Conservation (phyloP, 2,329 filamentous ascomycete genomes). For the Diplodia sapinea region DNA sequence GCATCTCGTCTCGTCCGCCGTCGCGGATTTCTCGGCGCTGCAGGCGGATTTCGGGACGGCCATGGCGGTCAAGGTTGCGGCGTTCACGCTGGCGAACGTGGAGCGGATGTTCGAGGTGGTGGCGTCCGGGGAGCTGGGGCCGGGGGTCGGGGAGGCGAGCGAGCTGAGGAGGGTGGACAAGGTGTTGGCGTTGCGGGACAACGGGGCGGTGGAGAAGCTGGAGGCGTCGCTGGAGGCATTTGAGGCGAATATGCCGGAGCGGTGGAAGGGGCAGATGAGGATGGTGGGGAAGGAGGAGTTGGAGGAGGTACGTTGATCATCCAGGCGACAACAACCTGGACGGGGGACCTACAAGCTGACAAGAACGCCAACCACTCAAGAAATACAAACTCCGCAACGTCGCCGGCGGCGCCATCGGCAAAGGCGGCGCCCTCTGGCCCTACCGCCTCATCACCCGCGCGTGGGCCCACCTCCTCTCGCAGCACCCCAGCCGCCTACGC, state of each 20-base stretch:
- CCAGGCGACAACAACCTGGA: no score
- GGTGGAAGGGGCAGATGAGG: slow-evolving; percentile 7
- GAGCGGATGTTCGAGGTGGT: slow-evolving; percentile 14
- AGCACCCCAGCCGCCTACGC: slow-evolving; percentile 36
- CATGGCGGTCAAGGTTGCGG: slow-evolving; percentile 1
- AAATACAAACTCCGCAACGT: slow-evolving; percentile 5
- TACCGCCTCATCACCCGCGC: slow-evolving; percentile 33
- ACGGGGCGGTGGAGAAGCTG: not conserved
- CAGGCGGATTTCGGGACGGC: not conserved
- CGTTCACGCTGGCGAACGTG: slow-evolving; percentile 6
- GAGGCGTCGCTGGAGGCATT: slow-evolving; percentile 9
- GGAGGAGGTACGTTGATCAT: not conserved
- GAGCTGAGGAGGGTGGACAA: slow-evolving; percentile 12
- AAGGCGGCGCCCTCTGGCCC: slow-evolving; percentile 41
- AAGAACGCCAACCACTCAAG: not conserved
- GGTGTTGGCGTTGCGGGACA: not conserved
- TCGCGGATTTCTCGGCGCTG: not conserved
- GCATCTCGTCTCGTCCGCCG: slow-evolving; percentile 29
- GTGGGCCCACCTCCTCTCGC: slow-evolving; percentile 13
- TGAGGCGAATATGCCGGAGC: not conserved
- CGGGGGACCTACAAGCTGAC: not conserved
- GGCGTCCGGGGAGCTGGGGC: not conserved
- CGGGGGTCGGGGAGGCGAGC: not conserved
- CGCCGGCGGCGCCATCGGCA: slow-evolving; percentile 6
- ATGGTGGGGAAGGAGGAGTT: not conserved